Percentiles rank a stretch among this genome's conserved stretches.
phyloP scores from a whole-genome alignment of 768 basidiomycete species.

The Lentinula boryana region DNA sequence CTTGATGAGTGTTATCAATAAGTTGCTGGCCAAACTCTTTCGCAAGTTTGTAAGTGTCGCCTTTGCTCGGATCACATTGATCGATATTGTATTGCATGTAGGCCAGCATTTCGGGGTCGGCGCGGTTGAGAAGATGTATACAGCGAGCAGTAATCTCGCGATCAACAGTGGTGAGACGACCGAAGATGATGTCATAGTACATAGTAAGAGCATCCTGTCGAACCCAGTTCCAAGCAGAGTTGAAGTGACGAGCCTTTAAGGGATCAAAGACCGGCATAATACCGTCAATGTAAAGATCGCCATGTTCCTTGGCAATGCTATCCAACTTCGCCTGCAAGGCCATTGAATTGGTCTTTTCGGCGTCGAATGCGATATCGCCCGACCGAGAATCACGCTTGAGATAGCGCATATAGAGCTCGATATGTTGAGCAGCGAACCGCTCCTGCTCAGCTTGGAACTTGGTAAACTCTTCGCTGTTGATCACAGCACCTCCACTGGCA shows the following conservation, averaged over 20 bases:
- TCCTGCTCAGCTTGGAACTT: conserved; percentile 95
- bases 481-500: conserved; percentile 70
- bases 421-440: conserved; percentile 85
- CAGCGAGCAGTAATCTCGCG: conserved; percentile 96
- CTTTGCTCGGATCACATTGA: conserved; percentile 69
- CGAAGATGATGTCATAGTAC: conserved; percentile 99
- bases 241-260: conserved; percentile 95
- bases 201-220: conserved; percentile 94
- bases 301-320: conserved; percentile 85
- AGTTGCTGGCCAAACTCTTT: conserved; percentile 97
- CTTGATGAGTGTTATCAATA: conserved; percentile 88
- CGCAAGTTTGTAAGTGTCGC: conserved; percentile 90
- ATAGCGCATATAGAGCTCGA: conserved; percentile 97
- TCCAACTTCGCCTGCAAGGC: conserved; percentile 84
- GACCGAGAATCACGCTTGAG: conserved; percentile 89
- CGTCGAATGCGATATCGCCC: conserved; percentile 85
- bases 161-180: conserved; percentile 88
- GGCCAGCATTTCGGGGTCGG: conserved; percentile 82
- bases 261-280: conserved; percentile 94
- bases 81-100: conserved; percentile 98
- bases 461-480: conserved; percentile 97
- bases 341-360: conserved; percentile 68
- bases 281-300: conserved; percentile 88
- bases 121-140: conserved; percentile 96
- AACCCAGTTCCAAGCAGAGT: conserved; percentile 99